Conservation (phyloP, 176 grass and related monocot genomes). For the Hyparrhenia diplandra region DNA sequence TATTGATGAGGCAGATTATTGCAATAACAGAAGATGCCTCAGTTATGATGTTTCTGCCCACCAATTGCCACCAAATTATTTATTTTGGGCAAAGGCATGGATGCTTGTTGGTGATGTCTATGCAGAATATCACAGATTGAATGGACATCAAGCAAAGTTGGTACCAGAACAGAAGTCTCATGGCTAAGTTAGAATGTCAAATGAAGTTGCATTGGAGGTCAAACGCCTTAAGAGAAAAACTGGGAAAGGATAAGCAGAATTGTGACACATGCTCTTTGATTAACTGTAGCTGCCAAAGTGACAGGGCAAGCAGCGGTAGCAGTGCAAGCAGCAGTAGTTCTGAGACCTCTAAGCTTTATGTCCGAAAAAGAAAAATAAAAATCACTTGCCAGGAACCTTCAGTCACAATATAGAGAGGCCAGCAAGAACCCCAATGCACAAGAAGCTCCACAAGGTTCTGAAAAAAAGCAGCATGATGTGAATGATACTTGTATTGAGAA, state of each 20-base stretch:
- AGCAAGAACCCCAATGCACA: slow-evolving; percentile 14
- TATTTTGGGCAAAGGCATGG: slow-evolving; percentile 93
- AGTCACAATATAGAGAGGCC: slow-evolving; percentile 30
- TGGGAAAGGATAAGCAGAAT: slow-evolving; percentile 77
- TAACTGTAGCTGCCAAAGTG: slow-evolving; percentile 95
- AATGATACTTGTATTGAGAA: slow-evolving; percentile 29
- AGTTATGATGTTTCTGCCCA: slow-evolving; percentile 36
- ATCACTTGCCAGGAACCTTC: slow-evolving; percentile 36
- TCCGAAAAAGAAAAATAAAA: slow-evolving; percentile 83
- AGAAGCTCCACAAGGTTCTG: slow-evolving; percentile 29
- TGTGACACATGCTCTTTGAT: slow-evolving; percentile 85
- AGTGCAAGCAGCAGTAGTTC: slow-evolving; percentile 89
- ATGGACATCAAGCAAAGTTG: slow-evolving; percentile 44
- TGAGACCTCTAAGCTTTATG: slow-evolving; percentile 41
- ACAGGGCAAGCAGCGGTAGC: slow-evolving; percentile 83
- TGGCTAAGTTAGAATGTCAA: slow-evolving; percentile 67
- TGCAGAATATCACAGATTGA: slow-evolving; percentile 78
- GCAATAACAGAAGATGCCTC: slow-evolving; percentile 27
- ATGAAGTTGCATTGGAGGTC: slow-evolving; percentile 96
- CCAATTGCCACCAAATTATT: slow-evolving; percentile 46
- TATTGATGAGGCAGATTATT: slow-evolving; percentile 41
- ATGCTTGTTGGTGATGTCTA: slow-evolving; percentile 91
- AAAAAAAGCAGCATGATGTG: slow-evolving; percentile 26
- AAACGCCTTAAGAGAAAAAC: slow-evolving; percentile 96
- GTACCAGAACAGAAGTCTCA: slow-evolving; percentile 42